These are phyloP conservation scores for Aschersonia sp. DNA, from an alignment of 2,329 filamentous ascomycete genomes.

Conservation along the genomic window DNA sequence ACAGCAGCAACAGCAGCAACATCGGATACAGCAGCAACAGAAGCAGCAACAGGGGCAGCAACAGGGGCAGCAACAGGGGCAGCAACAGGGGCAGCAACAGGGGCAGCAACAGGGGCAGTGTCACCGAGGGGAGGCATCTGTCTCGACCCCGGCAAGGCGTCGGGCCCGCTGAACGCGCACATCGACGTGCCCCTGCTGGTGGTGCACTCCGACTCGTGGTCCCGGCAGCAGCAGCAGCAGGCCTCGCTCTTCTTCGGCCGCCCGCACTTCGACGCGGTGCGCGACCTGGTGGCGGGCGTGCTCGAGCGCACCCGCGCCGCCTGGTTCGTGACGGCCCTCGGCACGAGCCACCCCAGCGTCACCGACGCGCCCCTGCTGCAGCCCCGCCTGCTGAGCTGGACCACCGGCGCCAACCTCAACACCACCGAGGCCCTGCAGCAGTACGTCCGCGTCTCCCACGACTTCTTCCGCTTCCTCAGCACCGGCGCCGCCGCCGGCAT, in stretches of 20 bases:
- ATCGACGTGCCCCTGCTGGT: constrained; percentile 43
- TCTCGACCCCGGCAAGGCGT: constrained; percentile 51
- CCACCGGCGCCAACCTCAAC: constrained; percentile 45
- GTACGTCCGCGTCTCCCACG: constrained; percentile 43
- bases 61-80: too few species aligned
- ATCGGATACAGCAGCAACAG: too few species aligned
- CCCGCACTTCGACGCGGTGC: constrained; percentile 49
- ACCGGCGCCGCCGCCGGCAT: constrained; percentile 28
- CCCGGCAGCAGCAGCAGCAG: constrained; percentile 20
- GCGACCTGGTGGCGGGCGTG: constrained; percentile 34
- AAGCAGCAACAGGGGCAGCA: too few species aligned
- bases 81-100: too few species aligned
- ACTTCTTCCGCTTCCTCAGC: constrained; percentile 37
- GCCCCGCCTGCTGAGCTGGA: constrained; percentile 43
- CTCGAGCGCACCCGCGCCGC: constrained; percentile 26
- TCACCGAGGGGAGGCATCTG: constrained; percentile 33
- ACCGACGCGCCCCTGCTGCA: constrained; percentile 53
- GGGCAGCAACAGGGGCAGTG: background rate
- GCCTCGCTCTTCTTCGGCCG: constrained; percentile 42
- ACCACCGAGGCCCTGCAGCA: constrained; percentile 39
- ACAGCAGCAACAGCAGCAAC: too few species aligned
- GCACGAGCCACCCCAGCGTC: constrained; percentile 46
- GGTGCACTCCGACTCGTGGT: constrained; percentile 53
- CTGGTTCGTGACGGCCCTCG: constrained; percentile 40
- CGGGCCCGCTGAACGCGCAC: constrained; percentile 44